These are phyloP conservation scores for Tylopilus sp. DNA, from an alignment of 768 basidiomycete species.

Conservation along the genomic window DNA sequence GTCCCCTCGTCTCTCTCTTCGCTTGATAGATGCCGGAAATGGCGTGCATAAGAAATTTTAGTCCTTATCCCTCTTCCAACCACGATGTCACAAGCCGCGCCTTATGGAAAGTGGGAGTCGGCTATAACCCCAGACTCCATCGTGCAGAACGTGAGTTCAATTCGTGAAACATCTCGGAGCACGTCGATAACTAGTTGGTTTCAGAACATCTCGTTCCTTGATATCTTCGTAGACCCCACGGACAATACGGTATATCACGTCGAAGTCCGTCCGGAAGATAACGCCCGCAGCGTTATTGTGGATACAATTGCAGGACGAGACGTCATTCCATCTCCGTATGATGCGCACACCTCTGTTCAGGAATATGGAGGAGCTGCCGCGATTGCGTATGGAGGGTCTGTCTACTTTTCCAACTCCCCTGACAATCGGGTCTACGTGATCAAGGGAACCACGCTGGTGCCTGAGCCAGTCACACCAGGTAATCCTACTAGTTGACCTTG, in stretches of 20 bases:
- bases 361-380: constrained; percentile 72
- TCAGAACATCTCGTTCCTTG: constrained; percentile 33
- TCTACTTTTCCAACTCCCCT: constrained; percentile 57
- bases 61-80: not conserved
- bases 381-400: constrained; percentile 43
- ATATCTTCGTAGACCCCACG: constrained; percentile 52
- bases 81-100: constrained; percentile 33
- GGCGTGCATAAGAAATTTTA: too few relatives aligned
- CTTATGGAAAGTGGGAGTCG: constrained; percentile 63
- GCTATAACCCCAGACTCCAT: constrained; percentile 52
- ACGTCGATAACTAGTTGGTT: constrained; percentile 1
- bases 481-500: constrained; percentile 10
- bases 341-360: constrained; percentile 55
- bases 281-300: constrained; percentile 55
- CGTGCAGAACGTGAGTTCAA: constrained; percentile 39
- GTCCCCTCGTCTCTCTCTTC: too few relatives aligned
- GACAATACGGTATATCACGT: constrained; percentile 48
- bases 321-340: constrained; percentile 52
- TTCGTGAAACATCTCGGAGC: not conserved
- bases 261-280: constrained; percentile 57
- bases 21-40: too few relatives aligned
- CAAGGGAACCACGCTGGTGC: constrained; percentile 22
- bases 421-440: constrained; percentile 54
- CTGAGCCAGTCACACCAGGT: constrained; percentile 63
- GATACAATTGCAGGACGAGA: constrained; percentile 46